Evolutionary conservation across 1,139 yeast genomes (phyloP).

Genomic region (Kodamaea derodonti): DNA sequence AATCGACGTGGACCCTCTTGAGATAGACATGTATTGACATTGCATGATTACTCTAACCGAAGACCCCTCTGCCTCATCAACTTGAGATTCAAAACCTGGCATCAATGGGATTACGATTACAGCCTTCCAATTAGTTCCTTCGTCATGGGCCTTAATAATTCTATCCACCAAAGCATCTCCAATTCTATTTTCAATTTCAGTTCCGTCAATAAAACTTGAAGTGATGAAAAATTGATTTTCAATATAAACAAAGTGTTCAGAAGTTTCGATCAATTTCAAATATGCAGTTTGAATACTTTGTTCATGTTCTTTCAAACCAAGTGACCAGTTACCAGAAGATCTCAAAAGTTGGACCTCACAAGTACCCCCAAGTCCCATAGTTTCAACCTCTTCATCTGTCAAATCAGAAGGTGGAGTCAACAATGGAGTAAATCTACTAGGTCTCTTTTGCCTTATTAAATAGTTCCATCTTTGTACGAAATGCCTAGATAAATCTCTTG

Average conservation of each 20-base stretch:
- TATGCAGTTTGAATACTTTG: conserved; percentile 93
- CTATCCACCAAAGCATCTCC: conserved; percentile 97
- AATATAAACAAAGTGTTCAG: conserved; percentile 89
- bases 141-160: conserved; percentile 80
- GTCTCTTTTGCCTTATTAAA: conserved; percentile 84
- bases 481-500: conserved; percentile 88
- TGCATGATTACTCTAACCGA: conserved; percentile 94
- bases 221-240: conserved; percentile 95
- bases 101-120: conserved; percentile 86
- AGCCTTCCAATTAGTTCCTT: conserved; percentile 82
- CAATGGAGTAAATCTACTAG: conserved; percentile 89
- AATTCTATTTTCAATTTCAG: conserved; percentile 78
- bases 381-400: conserved; percentile 62
- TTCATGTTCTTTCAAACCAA: conserved; percentile 82
- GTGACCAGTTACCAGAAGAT: conserved; percentile 90
- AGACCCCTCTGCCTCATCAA: conserved; percentile 91
- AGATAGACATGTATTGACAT: conserved; percentile 90
- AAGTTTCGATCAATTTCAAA: conserved; percentile 81
- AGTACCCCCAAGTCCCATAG: conserved; percentile 70
- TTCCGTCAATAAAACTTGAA: conserved; percentile 82
- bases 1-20: conserved; percentile 87
- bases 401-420: conserved; percentile 91
- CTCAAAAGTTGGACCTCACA: conserved; percentile 89
- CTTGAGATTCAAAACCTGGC: conserved; percentile 97
- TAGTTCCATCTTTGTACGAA: conserved; percentile 98